phyloP scores from a whole-genome alignment of 257 asterid genomes.

The Forsythia suspensa region DNA sequence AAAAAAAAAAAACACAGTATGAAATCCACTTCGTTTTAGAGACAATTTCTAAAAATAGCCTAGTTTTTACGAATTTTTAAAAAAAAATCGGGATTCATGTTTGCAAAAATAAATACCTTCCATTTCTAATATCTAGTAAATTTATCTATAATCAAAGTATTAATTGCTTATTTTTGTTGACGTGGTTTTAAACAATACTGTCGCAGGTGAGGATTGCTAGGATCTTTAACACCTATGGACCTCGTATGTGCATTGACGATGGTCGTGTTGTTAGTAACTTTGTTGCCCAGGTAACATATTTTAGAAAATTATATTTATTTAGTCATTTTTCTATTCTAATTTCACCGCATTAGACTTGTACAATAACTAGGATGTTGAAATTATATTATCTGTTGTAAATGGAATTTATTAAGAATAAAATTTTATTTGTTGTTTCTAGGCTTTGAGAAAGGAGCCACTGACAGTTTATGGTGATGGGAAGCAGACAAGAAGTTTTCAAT shows the following conservation, averaged over 20 bases:
- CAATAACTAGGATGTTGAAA: neutral
- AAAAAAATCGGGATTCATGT: neutral
- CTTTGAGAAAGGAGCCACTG: conserved; percentile 91
- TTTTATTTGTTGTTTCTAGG: conserved; percentile 43
- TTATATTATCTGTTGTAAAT: neutral
- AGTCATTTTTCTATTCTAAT: neutral
- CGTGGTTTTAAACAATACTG: neutral
- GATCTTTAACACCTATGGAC: conserved; percentile 95
- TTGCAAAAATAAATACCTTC: neutral
- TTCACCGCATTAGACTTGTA: neutral
- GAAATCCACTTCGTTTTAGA: neutral
- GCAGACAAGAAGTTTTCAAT: conserved; percentile 96
- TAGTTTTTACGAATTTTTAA: neutral
- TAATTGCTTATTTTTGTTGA: neutral
- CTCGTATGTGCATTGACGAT: conserved; percentile 97
- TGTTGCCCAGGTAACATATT: conserved; percentile 81
- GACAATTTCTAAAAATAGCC: neutral
- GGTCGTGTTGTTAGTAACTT: conserved; percentile 99
- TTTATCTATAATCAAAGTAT: neutral
- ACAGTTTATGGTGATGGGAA: conserved; percentile 98
- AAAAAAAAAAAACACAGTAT: too few species aligned
- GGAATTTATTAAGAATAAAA: neutral
- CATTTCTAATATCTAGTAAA: neutral
- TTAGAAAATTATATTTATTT: neutral
- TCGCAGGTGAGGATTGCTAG: conserved; percentile 92